Evolutionary conservation across 1,284 basidiomycete species (phyloP).

Genomic region (Trametes pubescens): DNA sequence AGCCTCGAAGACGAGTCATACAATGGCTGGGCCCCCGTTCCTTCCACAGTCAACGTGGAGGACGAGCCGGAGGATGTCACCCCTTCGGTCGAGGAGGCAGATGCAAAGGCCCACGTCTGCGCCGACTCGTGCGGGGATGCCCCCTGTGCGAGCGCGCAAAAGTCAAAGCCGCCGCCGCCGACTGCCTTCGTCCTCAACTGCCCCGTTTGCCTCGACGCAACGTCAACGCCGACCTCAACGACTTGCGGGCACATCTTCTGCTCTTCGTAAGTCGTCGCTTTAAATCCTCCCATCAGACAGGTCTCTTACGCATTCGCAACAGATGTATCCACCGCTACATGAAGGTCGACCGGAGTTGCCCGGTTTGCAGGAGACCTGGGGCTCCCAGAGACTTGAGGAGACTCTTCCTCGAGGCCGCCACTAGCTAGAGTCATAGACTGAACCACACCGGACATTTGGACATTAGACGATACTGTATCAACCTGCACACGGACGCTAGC

Average conservation of each 20-base stretch:
- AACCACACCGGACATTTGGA: background rate
- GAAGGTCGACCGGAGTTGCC: slow-evolving; percentile 34
- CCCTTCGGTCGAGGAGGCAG: background rate
- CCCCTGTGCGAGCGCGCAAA: background rate
- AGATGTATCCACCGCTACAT: slow-evolving; percentile 40
- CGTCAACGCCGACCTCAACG: slow-evolving; percentile 35
- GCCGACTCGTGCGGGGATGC: background rate
- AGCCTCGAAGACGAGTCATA: slow-evolving; percentile 32
- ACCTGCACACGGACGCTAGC: slow-evolving; percentile 4
- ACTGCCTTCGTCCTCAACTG: slow-evolving; percentile 32
- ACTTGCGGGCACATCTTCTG: slow-evolving; percentile 43
- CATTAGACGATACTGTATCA: background rate
- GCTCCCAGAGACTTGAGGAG: slow-evolving; percentile 33
- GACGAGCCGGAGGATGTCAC: background rate
- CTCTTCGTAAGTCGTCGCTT: slow-evolving; percentile 33
- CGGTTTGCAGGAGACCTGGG: slow-evolving; percentile 39
- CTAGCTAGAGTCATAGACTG: background rate
- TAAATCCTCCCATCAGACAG: background rate
- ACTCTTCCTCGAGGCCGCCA: slow-evolving; percentile 33
- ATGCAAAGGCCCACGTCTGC: background rate
- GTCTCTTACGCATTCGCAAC: background rate
- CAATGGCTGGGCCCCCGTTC: slow-evolving; percentile 28
- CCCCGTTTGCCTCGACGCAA: slow-evolving; percentile 41
- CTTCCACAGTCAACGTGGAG: background rate
- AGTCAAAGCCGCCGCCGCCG: background rate